A percentile compares a stretch with the other conserved stretches of the same genome.
phyloP scores from a whole-genome alignment of 768 basidiomycete species.

The Phylloporus sp. region DNA sequence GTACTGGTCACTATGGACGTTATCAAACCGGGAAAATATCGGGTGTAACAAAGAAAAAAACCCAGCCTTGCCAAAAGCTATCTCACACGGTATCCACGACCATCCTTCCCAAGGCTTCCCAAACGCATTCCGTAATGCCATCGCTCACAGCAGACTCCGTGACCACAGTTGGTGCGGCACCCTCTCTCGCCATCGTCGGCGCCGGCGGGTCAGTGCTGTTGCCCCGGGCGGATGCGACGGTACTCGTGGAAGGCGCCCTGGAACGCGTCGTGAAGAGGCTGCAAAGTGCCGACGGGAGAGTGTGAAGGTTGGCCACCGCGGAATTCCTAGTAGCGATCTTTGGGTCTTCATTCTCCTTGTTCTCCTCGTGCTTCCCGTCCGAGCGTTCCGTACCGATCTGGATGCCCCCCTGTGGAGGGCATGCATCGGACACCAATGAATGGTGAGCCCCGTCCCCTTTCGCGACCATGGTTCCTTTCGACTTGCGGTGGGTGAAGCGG shows the following conservation, averaged over 20 bases:
- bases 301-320: background rate
- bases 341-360: constrained; percentile 5
- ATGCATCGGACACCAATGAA: background rate
- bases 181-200: background rate
- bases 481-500: constrained; percentile 12
- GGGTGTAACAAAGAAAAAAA: background rate
- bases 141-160: background rate
- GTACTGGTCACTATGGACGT: background rate
- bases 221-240: constrained; percentile 8
- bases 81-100: constrained; percentile 14
- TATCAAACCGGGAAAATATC: background rate
- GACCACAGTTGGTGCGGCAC: background rate
- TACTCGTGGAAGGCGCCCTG: constrained; percentile 23
- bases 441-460: background rate
- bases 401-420: background rate
- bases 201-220: background rate
- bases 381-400: background rate
- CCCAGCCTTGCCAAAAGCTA: background rate
- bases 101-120: constrained; percentile 24
- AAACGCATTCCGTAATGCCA: constrained; percentile 9
- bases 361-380: background rate
- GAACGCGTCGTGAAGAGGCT: constrained; percentile 13
- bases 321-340: background rate
- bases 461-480: constrained; percentile 1
- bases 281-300: constrained; percentile 6